phyloP scores from a whole-genome alignment of 805 yeast genomes.

The Komagataella mondaviorum region DNA sequence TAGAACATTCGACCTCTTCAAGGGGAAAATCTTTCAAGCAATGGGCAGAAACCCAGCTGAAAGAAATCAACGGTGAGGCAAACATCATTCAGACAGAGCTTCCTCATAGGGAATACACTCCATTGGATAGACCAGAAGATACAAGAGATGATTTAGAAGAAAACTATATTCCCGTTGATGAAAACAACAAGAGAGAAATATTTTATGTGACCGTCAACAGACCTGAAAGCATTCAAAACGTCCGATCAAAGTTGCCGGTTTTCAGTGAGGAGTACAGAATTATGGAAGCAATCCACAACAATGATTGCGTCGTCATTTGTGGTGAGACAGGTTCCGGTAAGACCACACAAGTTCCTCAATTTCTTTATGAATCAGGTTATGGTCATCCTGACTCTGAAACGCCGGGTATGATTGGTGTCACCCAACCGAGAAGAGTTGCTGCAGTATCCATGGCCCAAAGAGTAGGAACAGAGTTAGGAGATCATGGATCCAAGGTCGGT shows the following conservation, averaged over 20 bases:
- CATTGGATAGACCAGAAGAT: conserved; percentile 57
- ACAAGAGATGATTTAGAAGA: conserved; percentile 60
- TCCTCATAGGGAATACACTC: conserved; percentile 39
- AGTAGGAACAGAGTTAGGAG: conserved; percentile 65
- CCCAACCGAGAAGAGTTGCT: conserved; percentile 93
- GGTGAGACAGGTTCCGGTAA: conserved; percentile 99
- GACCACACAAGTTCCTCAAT: conserved; percentile 97
- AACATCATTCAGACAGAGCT: not conserved
- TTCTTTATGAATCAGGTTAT: conserved; percentile 84
- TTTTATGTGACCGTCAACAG: conserved; percentile 58
- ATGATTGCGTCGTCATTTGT: conserved; percentile 81
- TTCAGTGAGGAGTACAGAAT: conserved; percentile 81
- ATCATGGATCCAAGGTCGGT: conserved; percentile 56
- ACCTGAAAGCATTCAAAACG: conserved; percentile 47
- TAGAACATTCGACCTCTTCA: conserved; percentile 13
- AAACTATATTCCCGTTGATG: conserved; percentile 43
- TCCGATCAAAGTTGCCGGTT: conserved; percentile 72
- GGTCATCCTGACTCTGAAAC: conserved; percentile 46
- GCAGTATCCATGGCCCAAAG: conserved; percentile 85
- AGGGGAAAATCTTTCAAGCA: conserved; percentile 37
- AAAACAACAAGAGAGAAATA: conserved; percentile 40
- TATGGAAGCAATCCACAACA: conserved; percentile 91
- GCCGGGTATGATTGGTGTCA: conserved; percentile 92
- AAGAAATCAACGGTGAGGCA: not conserved
- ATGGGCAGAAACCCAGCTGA: conserved; percentile 58